Evolutionary conservation across 2,329 filamentous ascomycete species (phyloP).

Genomic region (Pseudogymnoascus sp.): DNA sequence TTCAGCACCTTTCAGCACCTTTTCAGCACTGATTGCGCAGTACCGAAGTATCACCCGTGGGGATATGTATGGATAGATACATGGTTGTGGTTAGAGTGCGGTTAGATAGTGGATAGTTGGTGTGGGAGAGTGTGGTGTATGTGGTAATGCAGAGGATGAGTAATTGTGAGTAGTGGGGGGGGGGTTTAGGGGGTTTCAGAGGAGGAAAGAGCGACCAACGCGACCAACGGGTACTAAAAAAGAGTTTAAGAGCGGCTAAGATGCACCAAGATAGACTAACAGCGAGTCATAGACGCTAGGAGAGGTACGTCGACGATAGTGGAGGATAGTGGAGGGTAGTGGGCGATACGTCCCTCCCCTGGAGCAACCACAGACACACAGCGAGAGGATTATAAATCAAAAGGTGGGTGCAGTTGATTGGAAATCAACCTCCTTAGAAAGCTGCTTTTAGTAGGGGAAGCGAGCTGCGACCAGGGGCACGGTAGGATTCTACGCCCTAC

Average conservation of each 20-base stretch:
- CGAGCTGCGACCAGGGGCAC: no score
- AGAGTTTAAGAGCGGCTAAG: background rate
- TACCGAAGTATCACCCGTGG: background rate
- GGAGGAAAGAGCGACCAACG: background rate
- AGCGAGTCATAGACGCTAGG: background rate
- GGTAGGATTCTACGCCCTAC: background rate
- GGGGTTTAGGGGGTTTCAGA: background rate
- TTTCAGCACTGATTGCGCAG: background rate
- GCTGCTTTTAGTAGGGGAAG: background rate
- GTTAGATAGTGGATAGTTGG: background rate
- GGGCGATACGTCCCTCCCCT: background rate
- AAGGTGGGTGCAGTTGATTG: background rate
- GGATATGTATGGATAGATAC: background rate
- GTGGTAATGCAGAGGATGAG: background rate
- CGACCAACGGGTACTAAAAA: background rate
- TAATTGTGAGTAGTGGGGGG: constrained; percentile 1
- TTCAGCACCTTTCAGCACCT: background rate
- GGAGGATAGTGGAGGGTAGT: no score
- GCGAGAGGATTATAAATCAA: background rate
- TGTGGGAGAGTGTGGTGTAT: no score
- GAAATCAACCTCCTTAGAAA: background rate
- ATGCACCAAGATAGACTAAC: background rate
- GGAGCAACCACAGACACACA: background rate
- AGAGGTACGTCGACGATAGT: background rate
- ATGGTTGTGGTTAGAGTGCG: background rate